These are phyloP conservation scores for Flammula alnicola DNA, from an alignment of 1,284 basidiomycete genomes.

Conservation along the genomic window DNA sequence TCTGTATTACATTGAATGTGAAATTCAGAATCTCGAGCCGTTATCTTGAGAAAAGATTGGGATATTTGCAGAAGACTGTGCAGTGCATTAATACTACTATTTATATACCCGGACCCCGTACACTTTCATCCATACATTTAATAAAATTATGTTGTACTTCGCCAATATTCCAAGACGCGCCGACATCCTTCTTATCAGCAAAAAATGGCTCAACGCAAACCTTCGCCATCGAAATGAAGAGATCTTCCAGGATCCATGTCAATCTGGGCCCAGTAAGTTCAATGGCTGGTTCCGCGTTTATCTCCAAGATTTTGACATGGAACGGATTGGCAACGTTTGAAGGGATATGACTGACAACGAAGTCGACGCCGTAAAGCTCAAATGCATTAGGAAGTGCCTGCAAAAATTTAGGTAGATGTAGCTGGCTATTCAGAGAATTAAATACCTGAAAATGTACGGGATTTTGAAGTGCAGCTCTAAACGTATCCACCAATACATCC, in stretches of 20 bases:
- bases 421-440: neutral
- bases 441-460: conserved; percentile 87
- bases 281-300: conserved; percentile 97
- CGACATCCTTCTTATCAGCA: conserved; percentile 10
- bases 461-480: conserved; percentile 84
- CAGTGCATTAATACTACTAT: too few species aligned
- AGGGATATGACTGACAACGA: conserved; percentile 70
- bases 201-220: conserved; percentile 77
- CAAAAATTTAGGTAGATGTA: conserved; percentile 6
- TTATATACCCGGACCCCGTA: conserved; percentile 36
- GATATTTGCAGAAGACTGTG: too few species aligned
- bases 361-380: conserved; percentile 93
- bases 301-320: conserved; percentile 82
- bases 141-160: conserved; percentile 46
- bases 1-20: too few species aligned
- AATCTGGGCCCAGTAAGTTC: conserved; percentile 90
- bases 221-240: conserved; percentile 76
- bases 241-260: conserved; percentile 77
- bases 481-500: conserved; percentile 76
- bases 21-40: too few species aligned
- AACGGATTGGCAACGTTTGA: conserved; percentile 37
- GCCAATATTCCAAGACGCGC: conserved; percentile 40
- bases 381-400: conserved; percentile 92
- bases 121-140: conserved; percentile 59
- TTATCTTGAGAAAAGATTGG: too few species aligned